Percentiles rank a stretch among this genome's conserved stretches.
Conservation (phyloP, 2,329 filamentous ascomycete species). For the Trichoderma sp. region DNA sequence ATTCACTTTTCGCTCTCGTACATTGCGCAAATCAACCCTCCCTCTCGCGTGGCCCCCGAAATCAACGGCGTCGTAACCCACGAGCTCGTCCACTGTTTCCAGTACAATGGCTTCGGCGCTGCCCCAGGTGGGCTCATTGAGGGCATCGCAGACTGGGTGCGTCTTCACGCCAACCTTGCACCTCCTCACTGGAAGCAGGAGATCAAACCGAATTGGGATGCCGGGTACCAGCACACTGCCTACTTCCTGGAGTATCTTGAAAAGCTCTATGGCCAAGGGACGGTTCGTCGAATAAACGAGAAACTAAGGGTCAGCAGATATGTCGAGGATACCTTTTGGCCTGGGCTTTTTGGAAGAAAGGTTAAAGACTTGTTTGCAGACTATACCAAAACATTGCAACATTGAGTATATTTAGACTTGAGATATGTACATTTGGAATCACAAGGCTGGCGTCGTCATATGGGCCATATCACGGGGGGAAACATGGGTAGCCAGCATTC, state of each 20-base stretch:
- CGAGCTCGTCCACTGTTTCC: slow-evolving; percentile 93
- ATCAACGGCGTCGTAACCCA: slow-evolving; percentile 82
- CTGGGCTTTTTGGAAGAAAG: slow-evolving; percentile 60
- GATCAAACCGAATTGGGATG: slow-evolving; percentile 67
- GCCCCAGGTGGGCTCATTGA: slow-evolving; percentile 79
- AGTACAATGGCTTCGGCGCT: slow-evolving; percentile 64
- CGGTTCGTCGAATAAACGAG: slow-evolving; percentile 64
- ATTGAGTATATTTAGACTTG: background rate
- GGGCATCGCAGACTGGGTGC: slow-evolving; percentile 90
- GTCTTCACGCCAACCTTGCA: slow-evolving; percentile 66
- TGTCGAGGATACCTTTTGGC: slow-evolving; percentile 65
- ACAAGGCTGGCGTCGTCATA: background rate
- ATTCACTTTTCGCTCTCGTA: slow-evolving; percentile 84
- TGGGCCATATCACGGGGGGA: background rate
- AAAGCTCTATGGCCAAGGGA: slow-evolving; percentile 56
- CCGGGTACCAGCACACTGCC: slow-evolving; percentile 84
- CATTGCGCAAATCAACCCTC: slow-evolving; percentile 50
- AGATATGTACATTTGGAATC: no score
- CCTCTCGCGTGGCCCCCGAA: slow-evolving; percentile 52
- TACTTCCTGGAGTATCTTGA: slow-evolving; percentile 91
- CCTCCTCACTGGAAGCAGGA: slow-evolving; percentile 81
- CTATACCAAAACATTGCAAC: slow-evolving; percentile 51
- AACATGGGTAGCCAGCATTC: background rate
- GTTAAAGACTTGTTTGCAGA: slow-evolving; percentile 72
- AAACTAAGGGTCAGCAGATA: slow-evolving; percentile 62